These are phyloP conservation scores for Flaveria robusta DNA, from an alignment of 129 eudicot species.

Conservation along the genomic window DNA sequence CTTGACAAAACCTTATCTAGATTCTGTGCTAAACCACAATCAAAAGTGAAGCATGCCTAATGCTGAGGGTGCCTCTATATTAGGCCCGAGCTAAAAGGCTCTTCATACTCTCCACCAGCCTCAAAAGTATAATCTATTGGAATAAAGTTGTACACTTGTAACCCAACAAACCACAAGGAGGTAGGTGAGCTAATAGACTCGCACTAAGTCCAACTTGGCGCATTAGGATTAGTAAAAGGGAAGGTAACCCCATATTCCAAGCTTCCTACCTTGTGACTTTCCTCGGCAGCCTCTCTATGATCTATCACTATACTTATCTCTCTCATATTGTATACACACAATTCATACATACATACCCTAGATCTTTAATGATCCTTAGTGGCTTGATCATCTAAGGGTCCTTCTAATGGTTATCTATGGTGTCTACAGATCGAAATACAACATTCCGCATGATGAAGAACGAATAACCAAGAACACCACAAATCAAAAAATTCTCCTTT, in stretches of 20 bases:
- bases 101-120: too few species aligned
- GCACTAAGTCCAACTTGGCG: neutral
- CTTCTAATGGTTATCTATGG: neutral
- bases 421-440: neutral
- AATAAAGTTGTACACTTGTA: too few species aligned
- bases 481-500: neutral
- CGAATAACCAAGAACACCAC: neutral
- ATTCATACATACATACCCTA: neutral
- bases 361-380: neutral
- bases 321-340: neutral
- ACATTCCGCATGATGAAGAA: neutral
- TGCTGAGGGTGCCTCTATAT: neutral
- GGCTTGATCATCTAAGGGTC: neutral
- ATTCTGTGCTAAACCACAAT: neutral
- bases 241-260: neutral
- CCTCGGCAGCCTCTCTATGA: too few species aligned
- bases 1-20: conserved; percentile 2
- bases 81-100: neutral
- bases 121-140: too few species aligned
- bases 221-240: neutral
- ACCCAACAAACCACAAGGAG: too few species aligned
- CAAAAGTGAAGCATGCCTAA: neutral
- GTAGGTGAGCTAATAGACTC: too few species aligned
- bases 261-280: neutral
- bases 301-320: neutral